These are phyloP conservation scores for Russula emetica DNA, from an alignment of 768 basidiomycete genomes.

Conservation along the genomic window DNA sequence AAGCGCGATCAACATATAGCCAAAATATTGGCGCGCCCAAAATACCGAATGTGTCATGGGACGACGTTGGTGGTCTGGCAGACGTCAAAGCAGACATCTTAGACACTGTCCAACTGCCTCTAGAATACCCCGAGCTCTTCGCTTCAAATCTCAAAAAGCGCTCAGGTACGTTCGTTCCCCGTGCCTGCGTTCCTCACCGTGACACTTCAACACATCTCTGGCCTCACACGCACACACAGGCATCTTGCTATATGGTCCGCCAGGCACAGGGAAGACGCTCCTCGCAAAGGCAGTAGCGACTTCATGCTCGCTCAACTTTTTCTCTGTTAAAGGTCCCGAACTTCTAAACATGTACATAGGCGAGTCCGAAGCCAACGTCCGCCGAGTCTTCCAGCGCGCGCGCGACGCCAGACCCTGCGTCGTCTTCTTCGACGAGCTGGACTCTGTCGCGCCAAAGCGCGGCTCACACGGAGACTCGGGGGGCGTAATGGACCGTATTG, in stretches of 20 bases:
- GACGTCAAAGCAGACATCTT: slow-evolving; percentile 88
- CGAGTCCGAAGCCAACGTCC: slow-evolving; percentile 96
- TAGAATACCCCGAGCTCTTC: slow-evolving; percentile 89
- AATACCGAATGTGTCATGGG: slow-evolving; percentile 94
- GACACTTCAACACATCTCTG: not conserved
- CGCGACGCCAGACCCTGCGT: slow-evolving; percentile 91
- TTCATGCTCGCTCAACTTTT: slow-evolving; percentile 90
- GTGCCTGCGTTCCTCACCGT: not conserved
- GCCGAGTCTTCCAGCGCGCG: slow-evolving; percentile 86
- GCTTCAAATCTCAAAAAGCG: slow-evolving; percentile 90
- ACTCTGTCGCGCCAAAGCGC: slow-evolving; percentile 90
- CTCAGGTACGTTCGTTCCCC: slow-evolving; percentile 58
- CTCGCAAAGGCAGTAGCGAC: slow-evolving; percentile 96
- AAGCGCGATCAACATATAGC: slow-evolving; percentile 73
- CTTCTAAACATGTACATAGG: slow-evolving; percentile 98
- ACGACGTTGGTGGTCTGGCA: slow-evolving; percentile 91
- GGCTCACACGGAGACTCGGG: slow-evolving; percentile 96
- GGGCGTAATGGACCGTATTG: slow-evolving; percentile 97
- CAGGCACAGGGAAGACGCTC: slow-evolving; percentile 93
- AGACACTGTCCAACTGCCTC: slow-evolving; percentile 90
- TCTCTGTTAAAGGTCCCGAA: slow-evolving; percentile 96
- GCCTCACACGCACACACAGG: slow-evolving; percentile 42
- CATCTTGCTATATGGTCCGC: slow-evolving; percentile 89
- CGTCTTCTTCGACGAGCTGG: slow-evolving; percentile 95
- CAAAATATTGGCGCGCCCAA: slow-evolving; percentile 96